phyloP scores from a whole-genome alignment of 1,139 yeast genomes.

The Pneumocystis oryctolagi region DNA sequence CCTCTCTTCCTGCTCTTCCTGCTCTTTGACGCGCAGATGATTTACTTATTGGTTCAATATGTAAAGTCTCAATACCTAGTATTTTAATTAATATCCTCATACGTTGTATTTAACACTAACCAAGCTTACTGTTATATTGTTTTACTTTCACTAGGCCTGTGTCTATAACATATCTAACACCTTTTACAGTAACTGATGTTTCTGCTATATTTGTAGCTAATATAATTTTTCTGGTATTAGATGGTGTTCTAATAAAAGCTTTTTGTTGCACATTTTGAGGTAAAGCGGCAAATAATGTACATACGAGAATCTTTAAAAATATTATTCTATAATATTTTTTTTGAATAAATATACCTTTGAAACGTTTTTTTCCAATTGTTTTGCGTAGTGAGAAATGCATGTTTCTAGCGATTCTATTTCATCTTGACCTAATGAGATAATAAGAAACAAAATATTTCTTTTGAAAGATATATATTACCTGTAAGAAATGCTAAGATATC shows the following conservation, averaged over 20 bases:
- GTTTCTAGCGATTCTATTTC: slow-evolving; percentile 80
- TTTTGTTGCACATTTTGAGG: slow-evolving; percentile 70
- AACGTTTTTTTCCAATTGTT: slow-evolving; percentile 24
- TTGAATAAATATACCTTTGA: slow-evolving; percentile 9
- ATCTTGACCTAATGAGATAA: slow-evolving; percentile 47
- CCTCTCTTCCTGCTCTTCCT: slow-evolving; percentile 98
- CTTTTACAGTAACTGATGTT: slow-evolving; percentile 89
- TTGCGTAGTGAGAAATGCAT: slow-evolving; percentile 44
- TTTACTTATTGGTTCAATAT: slow-evolving; percentile 83
- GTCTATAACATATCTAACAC: slow-evolving; percentile 87
- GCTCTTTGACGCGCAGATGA: slow-evolving; percentile 92
- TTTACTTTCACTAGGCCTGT: slow-evolving; percentile 85
- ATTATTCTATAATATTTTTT: slow-evolving; percentile 8
- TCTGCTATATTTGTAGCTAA: slow-evolving; percentile 93
- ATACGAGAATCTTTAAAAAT: slow-evolving; percentile 40
- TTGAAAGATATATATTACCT: slow-evolving; percentile 22
- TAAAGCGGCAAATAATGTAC: slow-evolving; percentile 86
- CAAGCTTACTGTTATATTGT: slow-evolving; percentile 66
- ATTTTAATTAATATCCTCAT: not conserved
- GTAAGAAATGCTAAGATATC: slow-evolving; percentile 83
- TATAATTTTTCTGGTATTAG: slow-evolving; percentile 61
- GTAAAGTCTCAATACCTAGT: slow-evolving; percentile 57
- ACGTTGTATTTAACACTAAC: slow-evolving; percentile 32
- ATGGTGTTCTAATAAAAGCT: slow-evolving; percentile 50
- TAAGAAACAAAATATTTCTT: not conserved